Evolutionary conservation across 192 early-diverging fungal species (phyloP), one percentile per base, ranked within the genome.

Genomic region (Chytriomyces sp.): DNA sequence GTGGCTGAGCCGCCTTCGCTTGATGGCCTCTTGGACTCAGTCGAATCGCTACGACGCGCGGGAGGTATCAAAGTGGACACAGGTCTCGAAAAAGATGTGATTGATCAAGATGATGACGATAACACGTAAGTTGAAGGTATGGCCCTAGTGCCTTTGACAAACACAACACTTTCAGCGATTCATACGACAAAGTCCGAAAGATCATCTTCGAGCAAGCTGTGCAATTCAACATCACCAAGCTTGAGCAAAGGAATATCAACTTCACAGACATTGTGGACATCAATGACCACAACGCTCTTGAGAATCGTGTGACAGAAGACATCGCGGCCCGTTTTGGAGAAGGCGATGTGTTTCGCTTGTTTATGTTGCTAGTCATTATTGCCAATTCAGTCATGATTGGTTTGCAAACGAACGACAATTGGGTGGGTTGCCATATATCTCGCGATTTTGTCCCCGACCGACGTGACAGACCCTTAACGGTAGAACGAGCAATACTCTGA

Each of bases 141-240:
- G n/a, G 5, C 17, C n/a, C 22, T n/a, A 38, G 14, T 53, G 14
- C 36, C 59, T n/a, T 26, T 10, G 30, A 26, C n/a, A 12, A 33
- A 8, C 12, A 60, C 8, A 12, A 30, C 31, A 7, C 0, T 62
- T 3, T n/a, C 44, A 79, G 73, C 28, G 77, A 79, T 34, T 72
- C 68, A 8, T 79, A 79, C 58, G 76, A 75, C 69, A 76, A 76
- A 58, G 73, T 79, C 44, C 73, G 77, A n/a, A 77, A 75, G 44
- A 64, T 79, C 38, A 79, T 79, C 2, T 79, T 79, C 62, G 69
- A 64, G 12, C 77, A 79, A 57, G 77, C 77, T 28, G 72, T 79
- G 2, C 61, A 72, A 72, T 77, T 72, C 38, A 82, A 80, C 52
- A 61, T 82, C 7, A 75, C 75, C 3, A 80, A 76, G 31, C 54